Evolutionary conservation across 192 early-diverging fungal species (phyloP), one percentile per base, ranked within the genome.

Genomic region (Chytriomyces sp.): DNA sequence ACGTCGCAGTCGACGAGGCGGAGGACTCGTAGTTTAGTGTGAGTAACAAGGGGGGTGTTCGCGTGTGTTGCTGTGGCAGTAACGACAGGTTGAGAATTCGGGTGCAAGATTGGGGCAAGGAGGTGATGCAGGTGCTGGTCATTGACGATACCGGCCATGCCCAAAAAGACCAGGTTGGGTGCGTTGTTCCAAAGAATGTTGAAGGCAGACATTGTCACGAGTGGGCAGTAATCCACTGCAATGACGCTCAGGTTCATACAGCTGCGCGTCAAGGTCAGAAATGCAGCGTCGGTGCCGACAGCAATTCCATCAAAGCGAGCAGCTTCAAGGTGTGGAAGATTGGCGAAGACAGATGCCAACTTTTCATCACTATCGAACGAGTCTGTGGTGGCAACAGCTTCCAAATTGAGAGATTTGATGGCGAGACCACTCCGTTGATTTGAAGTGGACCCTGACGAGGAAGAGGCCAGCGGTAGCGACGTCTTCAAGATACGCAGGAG

Each of bases 1-100:
- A 86, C 80, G 31, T 86, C 79, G 69, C 84, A 86, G 70, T 86
- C 84, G 2, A 86, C 84, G 17, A 86, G 65, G 32, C 84, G 75
- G 5, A 86, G 57, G 33, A 80, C 80, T 25, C 75, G 59, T 36
- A 86, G 40, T 12, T 53, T 67, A 17, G 53, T 25, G 37, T 74
- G 78, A 30, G n/a, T n/a, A 31, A 59, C 56, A 34, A 85, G 52
- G 12, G 22, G 8, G 25, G 17, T 22, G n/a, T n/a, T n/a, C 2
- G 14, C 37, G 25, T 31, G 17, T 19, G 22, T 58, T 26, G 14
- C 56, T 1, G 56, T 32, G 1, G 56, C 56, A 8, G 37, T 5
- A n/a, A n/a, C n/a, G n/a, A n/a, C n/a, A n/a, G n/a, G n/a, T n/a
- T n/a, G n/a, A n/a, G n/a, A n/a, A n/a, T n/a, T n/a, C n/a, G n/a